Evolutionary conservation across 1,284 basidiomycete species (phyloP).

Genomic region (Cutaneotrichosporon sp.): DNA sequence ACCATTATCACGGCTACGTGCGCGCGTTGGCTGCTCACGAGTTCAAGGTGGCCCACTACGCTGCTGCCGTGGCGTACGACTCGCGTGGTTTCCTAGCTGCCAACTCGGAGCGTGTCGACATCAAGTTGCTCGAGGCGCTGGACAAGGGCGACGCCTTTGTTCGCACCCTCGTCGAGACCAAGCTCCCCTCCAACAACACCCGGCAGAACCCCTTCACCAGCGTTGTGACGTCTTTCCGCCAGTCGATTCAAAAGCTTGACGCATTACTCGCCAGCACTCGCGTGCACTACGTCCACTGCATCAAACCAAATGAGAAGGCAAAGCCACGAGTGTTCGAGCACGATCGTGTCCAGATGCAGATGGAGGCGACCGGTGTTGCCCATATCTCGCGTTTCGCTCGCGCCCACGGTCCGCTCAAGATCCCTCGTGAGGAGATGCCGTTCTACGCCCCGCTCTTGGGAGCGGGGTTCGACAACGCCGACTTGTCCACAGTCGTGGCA

Average conservation of each 20-base stretch:
- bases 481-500: slow-evolving; percentile 8
- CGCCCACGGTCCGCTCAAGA: slow-evolving; percentile 15
- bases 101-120: slow-evolving; percentile 20
- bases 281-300: slow-evolving; percentile 20
- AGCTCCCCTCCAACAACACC: slow-evolving; percentile 1
- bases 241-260: slow-evolving; percentile 16
- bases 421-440: slow-evolving; percentile 16
- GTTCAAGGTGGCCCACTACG: slow-evolving; percentile 19
- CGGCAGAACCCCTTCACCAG: slow-evolving; percentile 12
- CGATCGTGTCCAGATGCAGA: slow-evolving; percentile 13
- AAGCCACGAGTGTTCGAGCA: slow-evolving; percentile 11
- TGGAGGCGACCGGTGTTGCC: slow-evolving; percentile 16
- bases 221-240: slow-evolving; percentile 18
- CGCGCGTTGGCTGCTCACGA: slow-evolving; percentile 9
- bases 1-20: slow-evolving; percentile 11
- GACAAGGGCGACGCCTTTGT: slow-evolving; percentile 3
- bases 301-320: slow-evolving; percentile 20
- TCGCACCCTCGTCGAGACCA: slow-evolving; percentile 4
- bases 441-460: slow-evolving; percentile 14
- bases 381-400: slow-evolving; percentile 19
- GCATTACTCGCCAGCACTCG: slow-evolving; percentile 12
- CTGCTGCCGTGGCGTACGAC: slow-evolving; percentile 15
- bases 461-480: neutral
- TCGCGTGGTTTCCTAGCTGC: slow-evolving; percentile 16
- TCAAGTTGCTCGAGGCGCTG: slow-evolving; percentile 11